Conservation (phyloP, 257 asterid genomes). For the Salvia splendens region DNA sequence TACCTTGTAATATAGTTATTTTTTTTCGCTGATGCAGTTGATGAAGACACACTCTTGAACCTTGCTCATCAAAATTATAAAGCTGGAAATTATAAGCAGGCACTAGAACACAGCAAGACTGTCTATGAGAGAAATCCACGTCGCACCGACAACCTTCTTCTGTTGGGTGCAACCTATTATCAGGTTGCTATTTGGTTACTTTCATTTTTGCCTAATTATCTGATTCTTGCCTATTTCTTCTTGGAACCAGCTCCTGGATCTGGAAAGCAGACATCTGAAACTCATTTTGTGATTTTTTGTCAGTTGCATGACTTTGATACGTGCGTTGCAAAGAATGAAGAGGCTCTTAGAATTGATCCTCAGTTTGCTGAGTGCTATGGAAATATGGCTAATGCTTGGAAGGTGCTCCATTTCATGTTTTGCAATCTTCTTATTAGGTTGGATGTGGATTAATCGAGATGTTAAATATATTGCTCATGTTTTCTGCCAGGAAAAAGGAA, state of each 20-base stretch:
- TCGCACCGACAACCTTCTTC: slow-evolving; percentile 97
- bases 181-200: slow-evolving; percentile 57
- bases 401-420: slow-evolving; percentile 49
- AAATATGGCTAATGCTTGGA: slow-evolving; percentile 99
- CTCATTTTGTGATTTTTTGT: slow-evolving; percentile 27
- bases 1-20: slow-evolving; percentile 18
- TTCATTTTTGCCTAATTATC: not conserved
- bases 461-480: slow-evolving; percentile 21
- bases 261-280: slow-evolving; percentile 30
- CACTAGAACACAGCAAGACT: slow-evolving; percentile 86
- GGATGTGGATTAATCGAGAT: slow-evolving; percentile 26
- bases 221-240: slow-evolving; percentile 5
- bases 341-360: slow-evolving; percentile 86
- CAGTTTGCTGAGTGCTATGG: slow-evolving; percentile 99
- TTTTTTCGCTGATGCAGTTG: slow-evolving; percentile 53
- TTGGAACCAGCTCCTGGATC: slow-evolving; percentile 16
- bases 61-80: slow-evolving; percentile 94
- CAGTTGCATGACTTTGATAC: slow-evolving; percentile 88
- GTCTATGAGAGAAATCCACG: slow-evolving; percentile 79
- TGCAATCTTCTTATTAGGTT: slow-evolving; percentile 30
- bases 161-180: slow-evolving; percentile 85
- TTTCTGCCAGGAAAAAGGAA: slow-evolving; percentile 86
- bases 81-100: slow-evolving; percentile 81
- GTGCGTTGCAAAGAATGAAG: slow-evolving; percentile 93
- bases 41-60: slow-evolving; percentile 75